Conservation (phyloP, 176 grass and related monocot genomes). For the Stipa capillata region DNA sequence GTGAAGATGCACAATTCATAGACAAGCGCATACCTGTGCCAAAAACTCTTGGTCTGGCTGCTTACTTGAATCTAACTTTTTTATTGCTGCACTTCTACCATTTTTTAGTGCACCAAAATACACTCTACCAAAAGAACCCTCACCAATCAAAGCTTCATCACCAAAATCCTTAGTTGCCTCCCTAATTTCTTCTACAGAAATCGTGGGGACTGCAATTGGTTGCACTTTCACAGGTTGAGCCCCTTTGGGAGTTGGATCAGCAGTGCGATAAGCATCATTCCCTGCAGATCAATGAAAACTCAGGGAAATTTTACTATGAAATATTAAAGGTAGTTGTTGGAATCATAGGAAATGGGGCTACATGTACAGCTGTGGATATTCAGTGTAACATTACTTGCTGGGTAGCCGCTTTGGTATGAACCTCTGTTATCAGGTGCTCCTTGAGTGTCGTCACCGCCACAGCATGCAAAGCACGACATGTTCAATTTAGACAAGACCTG, state of each 20-base stretch:
- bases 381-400: conserved; percentile 46
- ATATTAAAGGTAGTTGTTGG: neutral
- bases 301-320: neutral
- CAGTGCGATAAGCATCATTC: conserved; percentile 37
- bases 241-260: conserved; percentile 63
- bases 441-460: conserved; percentile 47
- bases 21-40: conserved; percentile 41
- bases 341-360: neutral
- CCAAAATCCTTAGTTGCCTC: conserved; percentile 75
- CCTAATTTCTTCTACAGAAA: conserved; percentile 68
- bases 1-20: neutral
- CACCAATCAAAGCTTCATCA: conserved; percentile 80
- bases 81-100: conserved; percentile 53
- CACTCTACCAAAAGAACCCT: conserved; percentile 81
- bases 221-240: conserved; percentile 56
- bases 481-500: conserved; percentile 21
- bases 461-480: conserved; percentile 60
- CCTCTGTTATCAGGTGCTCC: conserved; percentile 36
- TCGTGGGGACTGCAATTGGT: conserved; percentile 62
- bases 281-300: conserved; percentile 23
- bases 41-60: conserved; percentile 87
- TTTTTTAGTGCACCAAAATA: conserved; percentile 70
- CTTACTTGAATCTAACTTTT: conserved; percentile 84
- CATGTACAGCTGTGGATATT: neutral
- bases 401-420: conserved; percentile 31